phyloP scores from a whole-genome alignment of 2,329 filamentous ascomycete genomes.

The Aaosphaeria pasadenensis region DNA sequence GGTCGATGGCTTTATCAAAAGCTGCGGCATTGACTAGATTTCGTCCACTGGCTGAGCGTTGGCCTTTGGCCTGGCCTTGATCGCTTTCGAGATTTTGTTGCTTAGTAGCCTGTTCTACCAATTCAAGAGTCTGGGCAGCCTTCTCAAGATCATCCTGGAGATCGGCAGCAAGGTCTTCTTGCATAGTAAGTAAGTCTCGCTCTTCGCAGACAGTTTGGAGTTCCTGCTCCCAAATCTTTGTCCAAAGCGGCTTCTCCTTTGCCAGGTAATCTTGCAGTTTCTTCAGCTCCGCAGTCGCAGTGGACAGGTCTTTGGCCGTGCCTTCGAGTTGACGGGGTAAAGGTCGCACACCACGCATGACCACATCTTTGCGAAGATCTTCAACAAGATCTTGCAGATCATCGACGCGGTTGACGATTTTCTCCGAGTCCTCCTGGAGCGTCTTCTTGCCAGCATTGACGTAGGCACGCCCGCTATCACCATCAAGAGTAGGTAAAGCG shows the following conservation, averaged over 20 bases:
- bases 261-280: constrained; percentile 91
- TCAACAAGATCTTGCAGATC: constrained; percentile 97
- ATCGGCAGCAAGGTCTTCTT: constrained; percentile 92
- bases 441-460: constrained; percentile 84
- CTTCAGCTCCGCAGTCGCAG: constrained; percentile 80
- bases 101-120: constrained; percentile 97
- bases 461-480: constrained; percentile 78
- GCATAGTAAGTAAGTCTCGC: constrained; percentile 88
- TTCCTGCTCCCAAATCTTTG: constrained; percentile 99
- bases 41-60: constrained; percentile 49
- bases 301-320: constrained; percentile 83
- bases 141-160: constrained; percentile 94
- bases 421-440: constrained; percentile 82
- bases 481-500: constrained; percentile 67
- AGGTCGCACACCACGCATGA: constrained; percentile 85
- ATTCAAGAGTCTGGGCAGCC: constrained; percentile 84
- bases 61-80: constrained; percentile 48
- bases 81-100: constrained; percentile 81
- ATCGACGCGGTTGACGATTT: constrained; percentile 86
- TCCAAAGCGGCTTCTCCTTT: constrained; percentile 93
- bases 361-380: constrained; percentile 95
- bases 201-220: constrained; percentile 94
- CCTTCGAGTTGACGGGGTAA: constrained; percentile 84
- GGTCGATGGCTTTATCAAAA: constrained; percentile 59
- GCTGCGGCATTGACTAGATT: constrained; percentile 32